Evolutionary conservation across 2,329 filamentous ascomycete species (phyloP), one percentile per base, ranked within the genome.

Genomic region (Bipolaris oryzae): DNA sequence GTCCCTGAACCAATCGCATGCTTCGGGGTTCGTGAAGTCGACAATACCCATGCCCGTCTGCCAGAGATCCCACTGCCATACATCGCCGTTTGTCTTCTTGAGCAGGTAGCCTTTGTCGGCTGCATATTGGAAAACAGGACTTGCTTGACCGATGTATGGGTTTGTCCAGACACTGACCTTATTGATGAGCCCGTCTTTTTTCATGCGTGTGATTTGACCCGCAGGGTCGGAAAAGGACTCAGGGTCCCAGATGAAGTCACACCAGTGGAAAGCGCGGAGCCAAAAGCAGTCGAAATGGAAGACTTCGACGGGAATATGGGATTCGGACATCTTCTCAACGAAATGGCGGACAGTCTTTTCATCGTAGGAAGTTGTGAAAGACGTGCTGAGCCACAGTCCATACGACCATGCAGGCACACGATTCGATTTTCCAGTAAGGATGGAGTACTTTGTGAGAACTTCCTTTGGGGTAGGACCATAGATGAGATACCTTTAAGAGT

Each of bases 241-340:
- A 1, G 82, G 77, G 66, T 89, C 87, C 76, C 90, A 91, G 48
- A 87, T 81, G 62, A 91, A 91, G 72, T 91, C 88, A 56, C 87
- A 90, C 89, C 88, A 91, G 53, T 86, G 85, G 70, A 90, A 91
- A 1, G 85, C 87, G 60, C 87, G 87, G 81, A 91, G 87, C 88
- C 88, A 91, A 81, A 90, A 91, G 73, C 86, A 89, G 71, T 91
- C 89, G 62, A 89, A 91, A 73, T 91, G 89, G 74, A 91, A 91
- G 3, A 90, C 87, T 35, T 88, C 85, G 1, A 91, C 81, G 0
- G 87, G 85, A 15, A 88, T 88, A 43, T 84, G 82, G 1, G 87
- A 83, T 46, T 83, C 78, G 59, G 81, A 82, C 85, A 91, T 90
- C 10, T 87, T 87, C 63, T 89, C 84, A 20, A 91, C 81, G 73